Conservation (phyloP, 768 basidiomycete genomes). For the Mycena maculata region DNA sequence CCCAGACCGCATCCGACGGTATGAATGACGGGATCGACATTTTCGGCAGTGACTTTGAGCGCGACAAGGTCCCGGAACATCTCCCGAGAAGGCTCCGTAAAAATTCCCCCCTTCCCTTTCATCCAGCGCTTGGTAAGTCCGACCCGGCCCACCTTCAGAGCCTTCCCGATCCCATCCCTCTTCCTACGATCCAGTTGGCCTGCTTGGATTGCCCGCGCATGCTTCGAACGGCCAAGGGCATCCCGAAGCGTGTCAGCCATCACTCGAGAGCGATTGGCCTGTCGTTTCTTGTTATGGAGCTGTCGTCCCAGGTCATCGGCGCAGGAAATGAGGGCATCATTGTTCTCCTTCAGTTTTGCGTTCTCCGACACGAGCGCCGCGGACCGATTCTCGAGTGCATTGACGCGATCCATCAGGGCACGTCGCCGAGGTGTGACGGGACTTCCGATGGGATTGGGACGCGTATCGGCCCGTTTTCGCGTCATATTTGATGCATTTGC, state of each 20-base stretch:
- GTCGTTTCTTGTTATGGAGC: conserved; percentile 10
- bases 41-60: neutral
- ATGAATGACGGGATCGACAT: conserved; percentile 12
- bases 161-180: neutral
- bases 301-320: conserved; percentile 8
- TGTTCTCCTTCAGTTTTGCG: neutral
- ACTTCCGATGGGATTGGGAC: neutral
- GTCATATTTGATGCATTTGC: neutral
- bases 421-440: neutral
- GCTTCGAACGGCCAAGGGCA: neutral
- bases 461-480: neutral
- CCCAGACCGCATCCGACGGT: conserved; percentile 1
- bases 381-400: too few relatives aligned
- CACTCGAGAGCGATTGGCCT: neutral
- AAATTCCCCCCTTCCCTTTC: conserved; percentile 2
- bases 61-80: conserved; percentile 17
- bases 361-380: neutral
- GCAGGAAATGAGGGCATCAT: neutral
- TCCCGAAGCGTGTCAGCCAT: neutral
- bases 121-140: neutral
- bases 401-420: neutral
- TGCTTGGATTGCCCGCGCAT: neutral
- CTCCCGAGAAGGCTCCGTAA: neutral
- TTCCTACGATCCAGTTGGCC: neutral
- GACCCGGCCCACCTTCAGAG: neutral